These are phyloP conservation scores for Beauveria pseudobassiana DNA, from an alignment of 2,329 filamentous ascomycete genomes.

Conservation along the genomic window DNA sequence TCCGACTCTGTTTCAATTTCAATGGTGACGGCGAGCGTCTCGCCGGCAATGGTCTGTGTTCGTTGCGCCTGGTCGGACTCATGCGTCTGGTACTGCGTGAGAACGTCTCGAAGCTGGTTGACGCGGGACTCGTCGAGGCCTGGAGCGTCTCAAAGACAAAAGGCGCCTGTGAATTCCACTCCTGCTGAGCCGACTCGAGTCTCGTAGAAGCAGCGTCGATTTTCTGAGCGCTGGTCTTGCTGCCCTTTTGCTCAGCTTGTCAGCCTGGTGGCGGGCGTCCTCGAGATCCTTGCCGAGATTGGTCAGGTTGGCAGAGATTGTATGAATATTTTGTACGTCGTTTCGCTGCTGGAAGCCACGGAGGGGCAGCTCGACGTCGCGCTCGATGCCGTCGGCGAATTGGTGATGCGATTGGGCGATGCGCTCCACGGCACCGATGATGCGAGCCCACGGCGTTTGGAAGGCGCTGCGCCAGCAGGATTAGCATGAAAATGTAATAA, in stretches of 20 bases:
- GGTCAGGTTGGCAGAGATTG: conserved; percentile 73
- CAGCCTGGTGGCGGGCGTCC: conserved; percentile 73
- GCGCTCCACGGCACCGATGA: conserved; percentile 70
- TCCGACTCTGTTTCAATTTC: conserved; percentile 84
- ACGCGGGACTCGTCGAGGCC: conserved; percentile 81
- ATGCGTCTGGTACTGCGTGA: conserved; percentile 90
- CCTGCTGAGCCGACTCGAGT: conserved; percentile 68
- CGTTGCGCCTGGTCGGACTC: conserved; percentile 82
- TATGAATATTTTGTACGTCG: conserved; percentile 74
- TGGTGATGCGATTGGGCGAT: conserved; percentile 78
- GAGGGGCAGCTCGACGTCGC: conserved; percentile 78
- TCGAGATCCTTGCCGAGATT: conserved; percentile 79
- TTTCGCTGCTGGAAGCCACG: conserved; percentile 66
- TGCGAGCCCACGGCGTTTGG: conserved; percentile 80
- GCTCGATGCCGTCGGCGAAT: conserved; percentile 74
- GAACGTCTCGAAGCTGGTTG: conserved; percentile 80
- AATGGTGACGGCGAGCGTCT: conserved; percentile 72
- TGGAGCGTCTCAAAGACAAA: conserved; percentile 93
- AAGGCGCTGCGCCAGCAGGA: conserved; percentile 59
- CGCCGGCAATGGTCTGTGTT: conserved; percentile 65
- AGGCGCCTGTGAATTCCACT: conserved; percentile 92
- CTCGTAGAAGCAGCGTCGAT: conserved; percentile 65
- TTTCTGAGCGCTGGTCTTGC: conserved; percentile 68
- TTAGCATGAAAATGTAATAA: neutral
- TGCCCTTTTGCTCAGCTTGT: conserved; percentile 76